Percentiles rank a stretch among this genome's conserved stretches.
Conservation (phyloP, 108 stramenopile genomes). For the Cyclotella atomus region DNA sequence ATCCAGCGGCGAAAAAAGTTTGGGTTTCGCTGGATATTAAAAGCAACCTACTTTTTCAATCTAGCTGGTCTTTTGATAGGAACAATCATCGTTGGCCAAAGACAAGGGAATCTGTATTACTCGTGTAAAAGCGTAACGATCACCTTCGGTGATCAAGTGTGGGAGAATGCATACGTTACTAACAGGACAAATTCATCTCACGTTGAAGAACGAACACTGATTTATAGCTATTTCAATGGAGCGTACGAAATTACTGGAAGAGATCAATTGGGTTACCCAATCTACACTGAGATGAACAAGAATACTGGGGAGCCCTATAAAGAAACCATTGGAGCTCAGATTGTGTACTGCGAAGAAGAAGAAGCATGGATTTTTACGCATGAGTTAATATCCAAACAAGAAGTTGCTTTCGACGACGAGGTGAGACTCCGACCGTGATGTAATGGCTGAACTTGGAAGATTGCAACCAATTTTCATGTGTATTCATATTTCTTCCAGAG, state of each 20-base stretch:
- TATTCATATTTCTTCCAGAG: conserved; percentile 1
- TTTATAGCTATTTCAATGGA: conserved; percentile 19
- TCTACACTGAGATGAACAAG: conserved; percentile 10
- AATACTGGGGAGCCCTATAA: neutral
- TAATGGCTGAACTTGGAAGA: too few relatives aligned
- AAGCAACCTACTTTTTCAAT: too few relatives aligned
- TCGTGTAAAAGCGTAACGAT: too few relatives aligned
- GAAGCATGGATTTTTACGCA: conserved; percentile 1
- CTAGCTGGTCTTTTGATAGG: too few relatives aligned
- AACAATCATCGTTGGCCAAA: too few relatives aligned
- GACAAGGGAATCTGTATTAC: too few relatives aligned
- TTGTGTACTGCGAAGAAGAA: neutral
- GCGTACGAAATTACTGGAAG: neutral
- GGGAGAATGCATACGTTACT: neutral
- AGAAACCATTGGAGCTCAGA: conserved; percentile 8
- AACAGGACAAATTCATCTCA: neutral
- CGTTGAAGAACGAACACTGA: neutral
- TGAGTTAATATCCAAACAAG: neutral
- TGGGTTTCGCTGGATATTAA: too few relatives aligned
- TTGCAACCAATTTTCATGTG: too few relatives aligned
- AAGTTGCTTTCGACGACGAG: neutral
- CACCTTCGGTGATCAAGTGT: too few relatives aligned
- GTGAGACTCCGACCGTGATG: too few relatives aligned
- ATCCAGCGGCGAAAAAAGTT: too few relatives aligned
- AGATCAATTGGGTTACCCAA: neutral